Conservation (phyloP, 1,139 yeast genomes). For the Yamadazyma jaroonii region DNA sequence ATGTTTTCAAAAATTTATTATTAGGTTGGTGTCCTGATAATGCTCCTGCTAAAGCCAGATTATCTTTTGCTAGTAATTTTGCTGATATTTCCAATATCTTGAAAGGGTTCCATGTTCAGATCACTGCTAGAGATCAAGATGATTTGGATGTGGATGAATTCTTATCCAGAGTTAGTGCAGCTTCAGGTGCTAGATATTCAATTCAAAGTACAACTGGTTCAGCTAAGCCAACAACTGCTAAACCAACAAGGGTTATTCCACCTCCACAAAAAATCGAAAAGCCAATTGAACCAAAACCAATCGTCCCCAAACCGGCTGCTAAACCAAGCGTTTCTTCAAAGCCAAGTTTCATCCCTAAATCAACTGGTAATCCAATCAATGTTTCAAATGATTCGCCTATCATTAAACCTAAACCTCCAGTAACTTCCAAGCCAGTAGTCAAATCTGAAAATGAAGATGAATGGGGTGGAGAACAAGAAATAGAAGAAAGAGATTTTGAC, state of each 20-base stretch:
- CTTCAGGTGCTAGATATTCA: slow-evolving; percentile 95
- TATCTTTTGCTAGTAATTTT: slow-evolving; percentile 73
- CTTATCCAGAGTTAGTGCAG: slow-evolving; percentile 74
- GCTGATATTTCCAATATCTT: slow-evolving; percentile 69
- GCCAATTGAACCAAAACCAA: slow-evolving; percentile 14
- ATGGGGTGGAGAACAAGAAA: slow-evolving; percentile 64
- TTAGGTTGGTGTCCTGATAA: slow-evolving; percentile 95
- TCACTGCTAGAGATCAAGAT: slow-evolving; percentile 92
- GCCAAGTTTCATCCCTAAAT: slow-evolving; percentile 33
- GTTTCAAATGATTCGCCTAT: slow-evolving; percentile 13
- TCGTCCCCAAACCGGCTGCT: slow-evolving; percentile 23
- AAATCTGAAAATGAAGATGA: slow-evolving; percentile 43
- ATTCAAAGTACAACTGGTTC: slow-evolving; percentile 38
- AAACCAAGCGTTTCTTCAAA: slow-evolving; percentile 12
- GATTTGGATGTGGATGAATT: slow-evolving; percentile 82
- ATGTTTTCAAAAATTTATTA: slow-evolving; percentile 76
- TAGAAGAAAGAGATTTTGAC: slow-evolving; percentile 67
- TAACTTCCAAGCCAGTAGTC: slow-evolving; percentile 29
- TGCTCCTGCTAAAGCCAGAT: slow-evolving; percentile 71
- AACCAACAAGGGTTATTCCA: slow-evolving; percentile 12
- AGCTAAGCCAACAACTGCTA: slow-evolving; percentile 17
- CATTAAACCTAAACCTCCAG: slow-evolving; percentile 28
- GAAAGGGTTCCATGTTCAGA: slow-evolving; percentile 89
- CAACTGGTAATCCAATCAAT: slow-evolving; percentile 41
- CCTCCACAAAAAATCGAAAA: slow-evolving; percentile 20